Base-by-base conservation (phyloP, 805 yeast species). In the Brettanomyces custersianus region DNA sequence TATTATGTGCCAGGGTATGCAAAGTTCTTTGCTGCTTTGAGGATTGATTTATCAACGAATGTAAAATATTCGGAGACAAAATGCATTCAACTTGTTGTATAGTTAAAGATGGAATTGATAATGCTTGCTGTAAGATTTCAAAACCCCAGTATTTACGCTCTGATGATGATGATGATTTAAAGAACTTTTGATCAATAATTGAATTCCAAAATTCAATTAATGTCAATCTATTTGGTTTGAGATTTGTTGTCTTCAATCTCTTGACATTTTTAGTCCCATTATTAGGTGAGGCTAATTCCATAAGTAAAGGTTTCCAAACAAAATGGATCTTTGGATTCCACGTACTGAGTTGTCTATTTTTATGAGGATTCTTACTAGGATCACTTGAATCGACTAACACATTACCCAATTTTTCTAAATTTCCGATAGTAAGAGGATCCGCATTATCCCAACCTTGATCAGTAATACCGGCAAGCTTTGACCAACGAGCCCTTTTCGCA, bases 121-220 rank as follows among this genome's bases (percentile, higher is more conserved):
- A 52, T 37, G 76, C 66, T 35, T 66, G 61, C 29, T 60, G 65
- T 41, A 88, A 75, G 9, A 87, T 70, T 46, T 82, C 82, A 47
- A 88, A 75, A 0, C 96, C 97, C 72, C 85, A 73, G 55, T 70
- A 83, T 54, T 88, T 90, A 39, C 95, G 67, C 55, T 88, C 96
- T 22, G 79, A 73, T 1, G 96, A 86, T 0, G 95, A 68, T 44
- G 78, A 74, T 25, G 74, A 75, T 4, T 83, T 65, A 46, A 90
- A 88, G 40, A 83, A 73, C 4, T 81, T 70, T 47, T 86, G 92
- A 52, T 90, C 96, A 12, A 90, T 72, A 5, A 76, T 77, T 4
- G 68, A 63, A 46, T 75, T 72, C 94, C 95, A 87, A 54, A 90
- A 87, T 36, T 83, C 92, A 7, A 63, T 54, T 28, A 74, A 51